These are phyloP conservation scores for Aspergillus niger DNA, from an alignment of 2,329 filamentous ascomycete genomes.

Conservation along the genomic window DNA sequence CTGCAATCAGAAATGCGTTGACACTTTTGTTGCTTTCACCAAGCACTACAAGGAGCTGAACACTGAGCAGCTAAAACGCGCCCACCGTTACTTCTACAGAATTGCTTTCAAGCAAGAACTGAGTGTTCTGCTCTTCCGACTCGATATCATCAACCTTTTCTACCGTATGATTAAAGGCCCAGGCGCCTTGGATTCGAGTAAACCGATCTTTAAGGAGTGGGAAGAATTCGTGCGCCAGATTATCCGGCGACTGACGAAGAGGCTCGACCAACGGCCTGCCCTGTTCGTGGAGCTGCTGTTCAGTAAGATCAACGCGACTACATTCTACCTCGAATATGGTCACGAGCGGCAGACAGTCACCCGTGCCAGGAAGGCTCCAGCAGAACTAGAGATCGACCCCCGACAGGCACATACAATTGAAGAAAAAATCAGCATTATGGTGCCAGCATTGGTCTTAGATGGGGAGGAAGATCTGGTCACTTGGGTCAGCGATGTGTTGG, in stretches of 20 bases:
- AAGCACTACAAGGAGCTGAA: slow-evolving; percentile 79
- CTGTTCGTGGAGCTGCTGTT: slow-evolving; percentile 91
- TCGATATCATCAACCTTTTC: slow-evolving; percentile 87
- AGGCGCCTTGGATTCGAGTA: slow-evolving; percentile 68
- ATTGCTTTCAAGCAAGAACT: slow-evolving; percentile 94
- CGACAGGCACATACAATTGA: slow-evolving; percentile 63
- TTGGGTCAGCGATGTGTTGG: slow-evolving; percentile 77
- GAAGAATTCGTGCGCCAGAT: slow-evolving; percentile 85
- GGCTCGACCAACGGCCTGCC: slow-evolving; percentile 81
- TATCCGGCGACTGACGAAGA: slow-evolving; percentile 77
- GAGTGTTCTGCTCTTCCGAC: slow-evolving; percentile 81
- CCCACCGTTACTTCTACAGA: slow-evolving; percentile 91
- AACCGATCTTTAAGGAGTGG: slow-evolving; percentile 80
- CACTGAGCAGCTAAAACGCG: slow-evolving; percentile 79
- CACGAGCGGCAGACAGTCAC: slow-evolving; percentile 75
- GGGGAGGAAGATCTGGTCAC: slow-evolving; percentile 72
- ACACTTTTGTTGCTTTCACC: slow-evolving; percentile 82
- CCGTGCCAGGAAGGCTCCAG: slow-evolving; percentile 68
- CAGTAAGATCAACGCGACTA: slow-evolving; percentile 81
- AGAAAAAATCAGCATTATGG: slow-evolving; percentile 75
- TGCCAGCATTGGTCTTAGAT: slow-evolving; percentile 77
- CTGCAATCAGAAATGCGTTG: slow-evolving; percentile 77
- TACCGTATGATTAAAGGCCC: slow-evolving; percentile 91
- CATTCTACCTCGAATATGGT: slow-evolving; percentile 87
- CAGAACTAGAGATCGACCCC: slow-evolving; percentile 79